Evolutionary conservation across 176 grass and related monocot genomes (phyloP), one percentile per base, ranked within the genome.

Genomic region (Urochloa ruziziensis): DNA sequence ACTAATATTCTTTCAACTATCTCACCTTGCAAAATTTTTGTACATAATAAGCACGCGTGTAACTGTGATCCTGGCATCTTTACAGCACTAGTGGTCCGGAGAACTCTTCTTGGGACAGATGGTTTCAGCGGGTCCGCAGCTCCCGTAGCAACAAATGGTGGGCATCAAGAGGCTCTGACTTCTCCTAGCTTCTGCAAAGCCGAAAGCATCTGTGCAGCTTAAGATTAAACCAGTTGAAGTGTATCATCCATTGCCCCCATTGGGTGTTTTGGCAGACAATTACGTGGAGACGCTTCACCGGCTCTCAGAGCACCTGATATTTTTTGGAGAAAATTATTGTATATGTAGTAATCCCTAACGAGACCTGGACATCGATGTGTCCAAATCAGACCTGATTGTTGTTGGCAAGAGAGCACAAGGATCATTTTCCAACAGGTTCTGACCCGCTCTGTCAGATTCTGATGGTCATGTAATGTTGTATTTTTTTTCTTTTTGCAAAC

Each of bases 91-190:
- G 82, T 49, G 94, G 93, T 65, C 96, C 96, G 6, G 93, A 98
- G 73, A 88, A 93, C 76, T 61, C 87, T 82, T 91, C 96, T 10
- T 98, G 96, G 96, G 86, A 98, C 51, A 90, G 96, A 34, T 98
- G 96, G 96, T 98, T 98, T 73, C 91, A 95, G 69, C 89, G 91
- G 23, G 93, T 95, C 19, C 93, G 93, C 35, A 94, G 94, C 82
- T 93, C 93, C 59, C 96, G 85, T 56, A 88, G 91, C 72, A 87
- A 88, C 79, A 98, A 93, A 87, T 98, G 96, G 96, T 98, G 96
- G 96, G 69, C 86, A 27, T 48, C 81, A 39, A 93, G 80, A 91
- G 85, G 91, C 77, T 92, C 91, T 48, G 96, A 98, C 82, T 90
- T 95, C 63, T 88, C 93, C 49, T 98, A 91, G 76, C 67, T 72